Conservation (phyloP, 2,329 filamentous ascomycete genomes). For the Cladosporium sp. region DNA sequence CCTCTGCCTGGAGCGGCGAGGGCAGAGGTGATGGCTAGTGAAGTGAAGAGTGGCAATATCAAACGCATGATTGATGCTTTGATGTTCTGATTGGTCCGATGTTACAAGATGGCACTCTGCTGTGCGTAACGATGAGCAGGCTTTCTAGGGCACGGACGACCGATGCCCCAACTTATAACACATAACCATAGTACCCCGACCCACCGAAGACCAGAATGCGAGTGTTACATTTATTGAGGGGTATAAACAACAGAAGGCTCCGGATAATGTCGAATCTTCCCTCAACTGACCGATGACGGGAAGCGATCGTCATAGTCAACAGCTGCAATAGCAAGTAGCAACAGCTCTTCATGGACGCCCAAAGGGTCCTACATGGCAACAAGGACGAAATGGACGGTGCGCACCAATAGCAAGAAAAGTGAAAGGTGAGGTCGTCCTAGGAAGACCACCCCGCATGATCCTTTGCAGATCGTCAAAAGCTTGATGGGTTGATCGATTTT, state of each 20-base stretch:
- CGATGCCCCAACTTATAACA: background rate
- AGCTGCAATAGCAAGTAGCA: background rate
- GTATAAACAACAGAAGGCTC: background rate
- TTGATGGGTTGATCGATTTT: background rate
- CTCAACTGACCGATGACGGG: background rate
- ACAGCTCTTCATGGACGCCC: background rate
- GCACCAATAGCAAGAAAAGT: background rate
- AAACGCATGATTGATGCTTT: background rate
- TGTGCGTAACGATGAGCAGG: background rate
- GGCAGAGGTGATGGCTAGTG: background rate
- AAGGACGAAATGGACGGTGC: background rate
- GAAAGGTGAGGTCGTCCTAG: background rate
- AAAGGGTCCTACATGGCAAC: background rate
- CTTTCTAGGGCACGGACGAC: background rate
- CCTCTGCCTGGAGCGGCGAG: background rate
- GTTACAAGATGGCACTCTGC: background rate
- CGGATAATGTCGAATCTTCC: background rate
- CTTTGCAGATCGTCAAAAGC: background rate
- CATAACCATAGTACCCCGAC: too few relatives aligned
- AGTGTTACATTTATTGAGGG: background rate
- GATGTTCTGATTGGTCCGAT: background rate
- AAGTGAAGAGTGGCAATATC: background rate
- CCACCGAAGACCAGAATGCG: too few relatives aligned
- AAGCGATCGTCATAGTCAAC: background rate
- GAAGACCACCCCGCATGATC: background rate